Conservation (phyloP, 2,329 filamentous ascomycete species). For the Pseudogymnoascus sp. region DNA sequence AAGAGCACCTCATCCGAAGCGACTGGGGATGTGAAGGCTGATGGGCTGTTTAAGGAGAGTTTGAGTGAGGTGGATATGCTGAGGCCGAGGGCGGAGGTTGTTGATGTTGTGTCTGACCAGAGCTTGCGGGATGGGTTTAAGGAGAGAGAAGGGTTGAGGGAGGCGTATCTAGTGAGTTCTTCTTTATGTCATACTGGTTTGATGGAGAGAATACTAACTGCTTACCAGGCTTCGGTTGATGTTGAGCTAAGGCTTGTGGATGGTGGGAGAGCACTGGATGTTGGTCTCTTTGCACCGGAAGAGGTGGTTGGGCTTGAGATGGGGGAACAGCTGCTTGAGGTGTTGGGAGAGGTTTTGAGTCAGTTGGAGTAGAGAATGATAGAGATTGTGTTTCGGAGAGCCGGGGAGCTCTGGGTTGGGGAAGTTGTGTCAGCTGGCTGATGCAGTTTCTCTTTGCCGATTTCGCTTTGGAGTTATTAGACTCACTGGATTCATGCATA, state of each 20-base stretch:
- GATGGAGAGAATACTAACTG: constrained; percentile 10
- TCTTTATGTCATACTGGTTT: constrained; percentile 6
- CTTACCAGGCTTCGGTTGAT: constrained; percentile 25
- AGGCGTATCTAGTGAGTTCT: constrained; percentile 11
- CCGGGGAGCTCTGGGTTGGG: not conserved
- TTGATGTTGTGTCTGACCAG: not conserved
- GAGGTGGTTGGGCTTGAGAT: constrained; percentile 18
- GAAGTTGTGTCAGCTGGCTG: not conserved
- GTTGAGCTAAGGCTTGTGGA: constrained; percentile 24
- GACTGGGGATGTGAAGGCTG: not conserved
- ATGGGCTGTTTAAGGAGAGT: not conserved
- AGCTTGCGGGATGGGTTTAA: not conserved
- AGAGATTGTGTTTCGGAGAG: not conserved
- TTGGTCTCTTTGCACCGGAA: constrained; percentile 26
- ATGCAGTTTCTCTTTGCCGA: not conserved
- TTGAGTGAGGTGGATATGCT: not conserved
- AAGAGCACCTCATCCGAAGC: constrained; percentile 26
- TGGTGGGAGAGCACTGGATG: constrained; percentile 18
- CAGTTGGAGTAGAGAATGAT: not conserved
- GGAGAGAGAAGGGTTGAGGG: not conserved
- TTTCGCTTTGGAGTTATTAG: not conserved
- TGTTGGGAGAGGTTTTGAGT: not conserved
- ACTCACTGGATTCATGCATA: not conserved
- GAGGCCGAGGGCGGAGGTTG: not conserved
- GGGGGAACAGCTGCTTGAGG: constrained; percentile 17